Percentiles rank a stretch among this genome's conserved stretches.
Evolutionary conservation across 768 basidiomycete species (phyloP).

Genomic region (Serendipita vermifera): DNA sequence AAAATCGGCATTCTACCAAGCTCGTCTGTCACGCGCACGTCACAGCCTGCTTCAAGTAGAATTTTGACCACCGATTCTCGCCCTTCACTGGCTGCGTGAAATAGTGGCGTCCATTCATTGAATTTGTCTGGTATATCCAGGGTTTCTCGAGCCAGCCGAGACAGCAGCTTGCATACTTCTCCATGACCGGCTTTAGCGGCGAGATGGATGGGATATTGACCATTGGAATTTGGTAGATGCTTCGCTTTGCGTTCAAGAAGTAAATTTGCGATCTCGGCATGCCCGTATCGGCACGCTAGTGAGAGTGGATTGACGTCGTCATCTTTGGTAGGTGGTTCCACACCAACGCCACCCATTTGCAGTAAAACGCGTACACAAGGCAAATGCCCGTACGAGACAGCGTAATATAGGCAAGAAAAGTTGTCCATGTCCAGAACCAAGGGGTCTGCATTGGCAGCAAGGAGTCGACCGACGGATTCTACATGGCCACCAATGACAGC

Average conservation of each 20-base stretch:
- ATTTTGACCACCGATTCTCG: constrained; percentile 57
- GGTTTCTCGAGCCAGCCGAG: constrained; percentile 47
- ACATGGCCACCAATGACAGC: constrained; percentile 87
- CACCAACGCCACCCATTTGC: constrained; percentile 50
- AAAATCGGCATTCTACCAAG: constrained; percentile 72
- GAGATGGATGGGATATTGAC: constrained; percentile 94
- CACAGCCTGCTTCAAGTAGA: constrained; percentile 68
- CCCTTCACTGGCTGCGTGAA: constrained; percentile 86
- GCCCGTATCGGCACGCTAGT: constrained; percentile 81
- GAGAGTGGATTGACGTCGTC: constrained; percentile 77
- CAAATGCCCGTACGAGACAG: constrained; percentile 72
- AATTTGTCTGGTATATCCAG: constrained; percentile 91
- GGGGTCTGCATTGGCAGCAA: constrained; percentile 49
- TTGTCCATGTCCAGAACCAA: constrained; percentile 81
- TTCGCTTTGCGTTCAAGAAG: constrained; percentile 66
- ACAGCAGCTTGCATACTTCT: constrained; percentile 65
- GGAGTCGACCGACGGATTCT: constrained; percentile 56
- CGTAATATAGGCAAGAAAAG: constrained; percentile 87
- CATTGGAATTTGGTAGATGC: constrained; percentile 77
- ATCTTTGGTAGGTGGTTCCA: constrained; percentile 41
- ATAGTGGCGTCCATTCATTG: constrained; percentile 95
- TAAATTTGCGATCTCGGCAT: constrained; percentile 66
- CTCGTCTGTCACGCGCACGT: constrained; percentile 71
- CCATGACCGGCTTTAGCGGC: constrained; percentile 87
- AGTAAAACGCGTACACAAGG: constrained; percentile 76